A percentile compares a stretch with the other conserved stretches of the same genome.
Evolutionary conservation across 139 green algal species (phyloP).

Genomic region (Chlorella sp.): DNA sequence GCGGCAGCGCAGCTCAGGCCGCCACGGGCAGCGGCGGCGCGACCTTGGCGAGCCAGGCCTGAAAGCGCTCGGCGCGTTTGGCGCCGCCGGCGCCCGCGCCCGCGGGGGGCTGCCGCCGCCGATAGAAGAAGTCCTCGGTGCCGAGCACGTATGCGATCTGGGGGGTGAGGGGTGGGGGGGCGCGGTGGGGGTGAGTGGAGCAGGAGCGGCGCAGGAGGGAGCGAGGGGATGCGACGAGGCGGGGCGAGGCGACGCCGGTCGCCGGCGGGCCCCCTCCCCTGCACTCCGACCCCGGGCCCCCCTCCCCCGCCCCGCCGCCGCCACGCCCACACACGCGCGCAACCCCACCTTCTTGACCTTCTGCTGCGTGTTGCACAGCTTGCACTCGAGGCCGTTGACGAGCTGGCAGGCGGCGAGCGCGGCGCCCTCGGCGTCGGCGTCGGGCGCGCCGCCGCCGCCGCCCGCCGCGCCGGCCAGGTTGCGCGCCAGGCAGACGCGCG

Average conservation of each 20-base stretch:
- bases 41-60: too few species aligned
- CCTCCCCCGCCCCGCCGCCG: background rate
- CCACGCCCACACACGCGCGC: background rate
- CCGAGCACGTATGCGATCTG: constrained; percentile 94
- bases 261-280: background rate
- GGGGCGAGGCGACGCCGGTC: background rate
- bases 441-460: background rate
- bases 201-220: too few species aligned
- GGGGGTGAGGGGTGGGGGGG: background rate
- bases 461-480: constrained; percentile 37
- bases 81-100: too few species aligned
- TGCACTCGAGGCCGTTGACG: constrained; percentile 95
- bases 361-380: constrained; percentile 45
- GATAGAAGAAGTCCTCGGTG: constrained; percentile 89
- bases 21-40: too few species aligned
- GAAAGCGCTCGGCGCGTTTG: too few species aligned
- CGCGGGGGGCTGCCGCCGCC: constrained; percentile 30
- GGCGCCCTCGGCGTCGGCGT: constrained; percentile 20
- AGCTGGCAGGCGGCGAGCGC: constrained; percentile 46
- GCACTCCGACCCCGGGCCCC: too few species aligned
- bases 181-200: background rate
- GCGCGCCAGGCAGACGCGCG: constrained; percentile 55
- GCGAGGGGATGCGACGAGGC: background rate
- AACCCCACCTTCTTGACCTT: constrained; percentile 27
- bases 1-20: too few species aligned